Conservation (phyloP, 2,329 filamentous ascomycete species). For the Ophiostoma ips region DNA sequence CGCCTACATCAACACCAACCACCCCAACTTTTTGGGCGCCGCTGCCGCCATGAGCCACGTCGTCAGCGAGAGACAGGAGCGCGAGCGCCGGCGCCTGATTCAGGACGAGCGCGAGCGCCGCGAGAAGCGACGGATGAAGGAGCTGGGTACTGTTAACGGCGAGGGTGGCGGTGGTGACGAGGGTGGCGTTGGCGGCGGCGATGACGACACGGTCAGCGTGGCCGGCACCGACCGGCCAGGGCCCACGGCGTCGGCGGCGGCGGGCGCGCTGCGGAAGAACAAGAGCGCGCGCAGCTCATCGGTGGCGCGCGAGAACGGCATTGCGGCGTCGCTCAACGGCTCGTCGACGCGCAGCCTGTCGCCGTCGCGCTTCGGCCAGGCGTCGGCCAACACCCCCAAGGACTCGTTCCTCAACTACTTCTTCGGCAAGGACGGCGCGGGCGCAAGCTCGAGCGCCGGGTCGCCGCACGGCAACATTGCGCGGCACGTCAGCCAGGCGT, state of each 20-base stretch:
- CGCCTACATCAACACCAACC: constrained; percentile 98
- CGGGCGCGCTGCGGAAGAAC: constrained; percentile 45
- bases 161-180: constrained; percentile 44
- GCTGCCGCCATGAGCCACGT: constrained; percentile 96
- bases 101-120: constrained; percentile 78
- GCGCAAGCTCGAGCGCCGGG: background rate
- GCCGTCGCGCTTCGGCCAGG: constrained; percentile 46
- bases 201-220: constrained; percentile 51
- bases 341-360: constrained; percentile 33
- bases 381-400: constrained; percentile 48
- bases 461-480: constrained; percentile 23
- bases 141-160: constrained; percentile 61
- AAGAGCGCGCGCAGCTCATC: constrained; percentile 68
- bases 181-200: constrained; percentile 46
- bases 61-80: constrained; percentile 86
- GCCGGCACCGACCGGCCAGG: constrained; percentile 3
- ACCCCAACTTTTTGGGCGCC: constrained; percentile 94
- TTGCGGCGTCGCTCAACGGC: constrained; percentile 56
- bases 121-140: constrained; percentile 70
- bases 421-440: constrained; percentile 76
- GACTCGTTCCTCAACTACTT: constrained; percentile 98
- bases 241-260: constrained; percentile 27
- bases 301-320: constrained; percentile 53
- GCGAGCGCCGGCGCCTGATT: constrained; percentile 66
- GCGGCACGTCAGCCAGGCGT: constrained; percentile 62